These are phyloP conservation scores for Penicillium sp. DNA, from an alignment of 2,329 filamentous ascomycete genomes.

Conservation along the genomic window DNA sequence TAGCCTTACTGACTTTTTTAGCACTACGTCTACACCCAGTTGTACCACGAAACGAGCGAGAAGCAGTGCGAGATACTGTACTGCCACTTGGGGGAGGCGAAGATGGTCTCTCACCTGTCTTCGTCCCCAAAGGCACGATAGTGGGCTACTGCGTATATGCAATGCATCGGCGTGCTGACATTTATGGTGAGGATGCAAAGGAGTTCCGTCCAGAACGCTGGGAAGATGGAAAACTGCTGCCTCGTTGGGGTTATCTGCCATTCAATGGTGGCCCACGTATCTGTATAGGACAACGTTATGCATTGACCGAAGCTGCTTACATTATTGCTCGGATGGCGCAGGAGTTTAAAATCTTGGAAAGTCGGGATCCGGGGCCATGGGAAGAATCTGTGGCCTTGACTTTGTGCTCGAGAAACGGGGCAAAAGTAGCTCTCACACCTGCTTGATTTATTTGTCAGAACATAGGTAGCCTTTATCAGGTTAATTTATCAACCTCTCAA, in stretches of 20 bases:
- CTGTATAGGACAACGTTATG: constrained; percentile 25
- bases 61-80: constrained; percentile 38
- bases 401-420: neutral
- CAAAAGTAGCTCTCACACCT: neutral
- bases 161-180: constrained; percentile 67
- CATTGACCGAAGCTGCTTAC: constrained; percentile 1
- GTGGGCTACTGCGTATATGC: constrained; percentile 66
- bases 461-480: no score
- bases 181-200: constrained; percentile 46
- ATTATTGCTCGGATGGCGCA: constrained; percentile 1
- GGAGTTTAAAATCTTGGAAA: neutral
- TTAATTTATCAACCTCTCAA: neutral
- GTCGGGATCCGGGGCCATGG: neutral
- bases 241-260: constrained; percentile 38
- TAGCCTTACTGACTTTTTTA: constrained; percentile 7
- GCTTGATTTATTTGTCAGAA: neutral
- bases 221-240: constrained; percentile 20
- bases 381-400: neutral
- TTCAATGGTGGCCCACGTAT: constrained; percentile 31
- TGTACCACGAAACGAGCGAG: constrained; percentile 44
- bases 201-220: constrained; percentile 48
- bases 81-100: constrained; percentile 58
- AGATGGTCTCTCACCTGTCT: constrained; percentile 59
- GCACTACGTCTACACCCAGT: constrained; percentile 44
- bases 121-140: constrained; percentile 63